Evolutionary conservation across 495 filamentous ascomycete genomes (phyloP), one percentile per base, ranked within the genome.

Genomic region (Aspergillus avenaceus): DNA sequence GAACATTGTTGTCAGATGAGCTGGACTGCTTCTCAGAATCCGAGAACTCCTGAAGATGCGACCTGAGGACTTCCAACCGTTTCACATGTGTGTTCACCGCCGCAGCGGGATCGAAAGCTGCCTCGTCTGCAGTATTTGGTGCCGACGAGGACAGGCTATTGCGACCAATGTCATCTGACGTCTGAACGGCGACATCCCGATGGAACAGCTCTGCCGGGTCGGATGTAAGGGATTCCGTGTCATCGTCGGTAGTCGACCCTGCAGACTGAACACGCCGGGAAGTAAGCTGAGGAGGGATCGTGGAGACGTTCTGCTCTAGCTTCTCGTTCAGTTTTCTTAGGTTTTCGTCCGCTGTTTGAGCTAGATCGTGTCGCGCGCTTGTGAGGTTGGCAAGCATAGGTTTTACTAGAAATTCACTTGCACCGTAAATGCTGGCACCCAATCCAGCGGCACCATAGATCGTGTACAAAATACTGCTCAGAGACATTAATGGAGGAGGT

Each of bases 191-290:
- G 36, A 90, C 77, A 56, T 97, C 92, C 11, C 91, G 82, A 67
- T 95, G 89, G 75, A 92, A 98, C 51, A 96, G 82, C 63, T 95
- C 89, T 2, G 88, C 86, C 0, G 89, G 88, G 60, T 87, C 84
- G 2, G 77, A 82, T 41, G 72, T 71, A 18, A 75, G 55, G 25
- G 75, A 76, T 27, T 69, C 74, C 16, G 51, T 60, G 27, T 73
- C 71, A 8, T 63, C 65, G 8, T 52, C 55, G n/a, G 82, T 3
- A 25, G 80, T 27, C 74, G 72, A 53, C 79, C 79, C 11, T 66
- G 62, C 6, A 53, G 51, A 13, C 68, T 62, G 34, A 18, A 26
- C 11, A 61, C 44, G 65, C 22, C 37, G 59, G 41, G 64, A 60
- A 41, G 49, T 61, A n/a, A 51, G 65, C 22, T 48, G 76, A 60